Evolutionary conservation across 1,284 basidiomycete genomes (phyloP).

Genomic region (Pyrrhoderma lamaoense): DNA sequence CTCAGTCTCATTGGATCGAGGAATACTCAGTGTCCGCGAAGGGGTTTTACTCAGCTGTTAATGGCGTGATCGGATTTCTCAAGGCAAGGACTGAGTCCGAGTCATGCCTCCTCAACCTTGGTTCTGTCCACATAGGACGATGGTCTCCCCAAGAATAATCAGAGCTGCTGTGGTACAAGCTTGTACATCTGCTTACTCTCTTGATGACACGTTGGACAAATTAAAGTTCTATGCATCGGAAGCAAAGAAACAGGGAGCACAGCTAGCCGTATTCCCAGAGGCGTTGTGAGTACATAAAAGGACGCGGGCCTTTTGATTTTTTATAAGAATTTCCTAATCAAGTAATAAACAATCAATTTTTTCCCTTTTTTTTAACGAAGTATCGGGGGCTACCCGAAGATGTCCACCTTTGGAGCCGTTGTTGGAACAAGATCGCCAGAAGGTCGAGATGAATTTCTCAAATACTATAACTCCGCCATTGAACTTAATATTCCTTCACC

Average conservation of each 20-base stretch:
- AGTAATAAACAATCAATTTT: no score
- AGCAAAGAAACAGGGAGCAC: conserved; percentile 35
- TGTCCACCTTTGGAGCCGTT: conserved; percentile 50
- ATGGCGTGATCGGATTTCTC: background rate
- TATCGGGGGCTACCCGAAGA: conserved; percentile 62
- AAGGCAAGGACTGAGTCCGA: background rate
- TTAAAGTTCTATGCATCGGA: conserved; percentile 46
- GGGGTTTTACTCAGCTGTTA: background rate
- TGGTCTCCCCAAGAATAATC: conserved; percentile 19
- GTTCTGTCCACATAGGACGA: background rate
- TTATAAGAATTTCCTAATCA: no score
- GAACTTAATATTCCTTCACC: conserved; percentile 48
- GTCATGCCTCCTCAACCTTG: background rate
- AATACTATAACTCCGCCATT: conserved; percentile 51
- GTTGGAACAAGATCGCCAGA: conserved; percentile 45
- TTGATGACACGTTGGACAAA: conserved; percentile 49
- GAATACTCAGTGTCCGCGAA: background rate
- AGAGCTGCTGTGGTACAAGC: conserved; percentile 50
- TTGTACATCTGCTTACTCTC: conserved; percentile 45
- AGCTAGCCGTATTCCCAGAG: conserved; percentile 66
- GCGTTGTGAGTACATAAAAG: conserved; percentile 45
- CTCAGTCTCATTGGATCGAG: no score
- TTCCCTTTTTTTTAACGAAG: conserved; percentile 27
- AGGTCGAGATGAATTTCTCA: conserved; percentile 56
- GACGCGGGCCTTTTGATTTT: no score